Percentiles rank a stretch among this genome's conserved stretches.
Evolutionary conservation across 805 yeast genomes (phyloP).

Genomic region (Tanozyma kutaoensis): DNA sequence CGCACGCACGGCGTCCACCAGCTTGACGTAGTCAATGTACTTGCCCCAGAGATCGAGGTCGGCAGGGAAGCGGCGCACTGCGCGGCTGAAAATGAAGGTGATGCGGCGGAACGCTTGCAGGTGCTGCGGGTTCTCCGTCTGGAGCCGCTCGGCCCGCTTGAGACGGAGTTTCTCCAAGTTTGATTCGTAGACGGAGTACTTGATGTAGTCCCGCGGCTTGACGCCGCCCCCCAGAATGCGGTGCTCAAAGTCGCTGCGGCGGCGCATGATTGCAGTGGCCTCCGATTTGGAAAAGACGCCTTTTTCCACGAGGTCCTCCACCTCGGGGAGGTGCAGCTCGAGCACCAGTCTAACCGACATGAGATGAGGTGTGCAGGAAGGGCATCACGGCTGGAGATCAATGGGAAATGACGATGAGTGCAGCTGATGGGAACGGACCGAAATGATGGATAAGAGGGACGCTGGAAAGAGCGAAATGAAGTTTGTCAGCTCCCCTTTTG

Average conservation of each 20-base stretch:
- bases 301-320: slow-evolving; percentile 73
- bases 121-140: slow-evolving; percentile 42
- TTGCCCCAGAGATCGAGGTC: slow-evolving; percentile 68
- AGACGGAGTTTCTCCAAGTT: slow-evolving; percentile 67
- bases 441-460: no score
- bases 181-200: slow-evolving; percentile 69
- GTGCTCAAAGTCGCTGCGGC: slow-evolving; percentile 93
- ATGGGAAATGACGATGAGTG: no score
- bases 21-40: slow-evolving; percentile 57
- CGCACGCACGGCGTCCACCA: slow-evolving; percentile 54
- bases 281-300: slow-evolving; percentile 77
- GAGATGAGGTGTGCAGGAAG: no score
- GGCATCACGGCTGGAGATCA: no score
- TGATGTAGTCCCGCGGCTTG: slow-evolving; percentile 60
- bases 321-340: slow-evolving; percentile 75
- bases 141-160: slow-evolving; percentile 55
- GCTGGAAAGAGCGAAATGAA: no score
- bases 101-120: slow-evolving; percentile 76
- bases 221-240: slow-evolving; percentile 76
- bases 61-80: slow-evolving; percentile 65
- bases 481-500: no score
- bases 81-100: slow-evolving; percentile 72
- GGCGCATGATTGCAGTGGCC: slow-evolving; percentile 73
- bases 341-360: no score
- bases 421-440: no score